Conservation (phyloP, 352 stramenopile genomes). For the Phytophthora idaei region DNA sequence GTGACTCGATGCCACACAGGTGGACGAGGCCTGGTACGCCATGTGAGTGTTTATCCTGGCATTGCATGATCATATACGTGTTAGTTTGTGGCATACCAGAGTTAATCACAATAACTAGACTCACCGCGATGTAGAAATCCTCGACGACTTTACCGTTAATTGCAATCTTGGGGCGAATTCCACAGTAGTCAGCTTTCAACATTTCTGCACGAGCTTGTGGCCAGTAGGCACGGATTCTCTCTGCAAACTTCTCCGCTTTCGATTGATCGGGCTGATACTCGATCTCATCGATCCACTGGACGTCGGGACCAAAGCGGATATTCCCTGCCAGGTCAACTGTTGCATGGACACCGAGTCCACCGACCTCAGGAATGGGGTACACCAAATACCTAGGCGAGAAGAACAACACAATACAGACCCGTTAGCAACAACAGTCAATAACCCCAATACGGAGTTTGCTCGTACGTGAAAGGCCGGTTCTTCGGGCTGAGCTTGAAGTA, state of each 20-base stretch:
- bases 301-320: conserved; percentile 96
- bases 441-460: not conserved
- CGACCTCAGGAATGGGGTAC: conserved; percentile 95
- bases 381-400: conserved; percentile 79
- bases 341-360: conserved; percentile 96
- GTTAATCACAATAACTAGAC: conserved; percentile 12
- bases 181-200: conserved; percentile 94
- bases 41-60: conserved; percentile 65
- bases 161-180: conserved; percentile 95
- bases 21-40: conserved; percentile 89
- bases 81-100: not conserved
- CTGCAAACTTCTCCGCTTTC: conserved; percentile 67
- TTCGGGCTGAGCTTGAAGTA: conserved; percentile 92
- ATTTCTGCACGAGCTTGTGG: conserved; percentile 75
- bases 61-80: not conserved
- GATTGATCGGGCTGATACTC: conserved; percentile 80
- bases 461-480: conserved; percentile 64
- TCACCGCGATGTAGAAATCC: conserved; percentile 93
- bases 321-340: conserved; percentile 94
- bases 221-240: conserved; percentile 94
- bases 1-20: conserved; percentile 96
- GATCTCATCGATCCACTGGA: conserved; percentile 93
- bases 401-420: not conserved
- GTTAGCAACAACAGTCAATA: not conserved
- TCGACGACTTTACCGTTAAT: conserved; percentile 59